Conservation (phyloP, 345 rosid genomes). For the Euphorbia pulcherrima region DNA sequence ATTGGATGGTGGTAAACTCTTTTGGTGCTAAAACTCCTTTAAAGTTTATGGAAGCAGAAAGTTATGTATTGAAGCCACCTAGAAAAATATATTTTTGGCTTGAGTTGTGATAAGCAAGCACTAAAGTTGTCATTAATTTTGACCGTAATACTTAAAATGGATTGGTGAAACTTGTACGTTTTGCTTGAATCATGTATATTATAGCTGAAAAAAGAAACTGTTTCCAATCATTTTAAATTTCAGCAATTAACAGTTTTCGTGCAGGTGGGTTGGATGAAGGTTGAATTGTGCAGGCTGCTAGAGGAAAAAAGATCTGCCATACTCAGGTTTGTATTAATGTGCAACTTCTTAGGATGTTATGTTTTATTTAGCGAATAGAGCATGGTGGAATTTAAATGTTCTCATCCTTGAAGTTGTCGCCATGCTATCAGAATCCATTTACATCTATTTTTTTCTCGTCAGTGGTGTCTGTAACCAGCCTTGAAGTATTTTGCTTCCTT, state of each 20-base stretch:
- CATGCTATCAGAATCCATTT: background rate
- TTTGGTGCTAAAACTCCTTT: background rate
- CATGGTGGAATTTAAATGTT: background rate
- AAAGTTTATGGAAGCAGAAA: too few species aligned
- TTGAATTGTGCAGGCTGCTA: slow-evolving; percentile 72
- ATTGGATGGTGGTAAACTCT: background rate
- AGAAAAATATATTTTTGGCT: background rate
- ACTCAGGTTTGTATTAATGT: slow-evolving; percentile 56
- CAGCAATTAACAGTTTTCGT: slow-evolving; percentile 45
- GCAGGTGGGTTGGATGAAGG: slow-evolving; percentile 92
- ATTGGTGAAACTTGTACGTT: slow-evolving; percentile 11
- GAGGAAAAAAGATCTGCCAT: slow-evolving; percentile 84
- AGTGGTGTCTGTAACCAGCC: background rate
- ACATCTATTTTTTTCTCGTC: slow-evolving; percentile 2
- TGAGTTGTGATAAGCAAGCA: background rate
- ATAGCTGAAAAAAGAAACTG: slow-evolving; percentile 7
- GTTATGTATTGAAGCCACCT: background rate
- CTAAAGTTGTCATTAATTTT: background rate
- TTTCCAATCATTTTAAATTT: slow-evolving; percentile 43
- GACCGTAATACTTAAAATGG: background rate
- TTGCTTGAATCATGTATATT: slow-evolving; percentile 4
- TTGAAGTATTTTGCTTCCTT: slow-evolving; percentile 1
- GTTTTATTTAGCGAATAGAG: background rate
- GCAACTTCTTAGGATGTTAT: background rate
- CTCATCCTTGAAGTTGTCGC: background rate